Percentiles rank a stretch among this genome's conserved stretches.
Evolutionary conservation across 805 yeast genomes (phyloP).

Genomic region (Saccharomyces paradoxus): DNA sequence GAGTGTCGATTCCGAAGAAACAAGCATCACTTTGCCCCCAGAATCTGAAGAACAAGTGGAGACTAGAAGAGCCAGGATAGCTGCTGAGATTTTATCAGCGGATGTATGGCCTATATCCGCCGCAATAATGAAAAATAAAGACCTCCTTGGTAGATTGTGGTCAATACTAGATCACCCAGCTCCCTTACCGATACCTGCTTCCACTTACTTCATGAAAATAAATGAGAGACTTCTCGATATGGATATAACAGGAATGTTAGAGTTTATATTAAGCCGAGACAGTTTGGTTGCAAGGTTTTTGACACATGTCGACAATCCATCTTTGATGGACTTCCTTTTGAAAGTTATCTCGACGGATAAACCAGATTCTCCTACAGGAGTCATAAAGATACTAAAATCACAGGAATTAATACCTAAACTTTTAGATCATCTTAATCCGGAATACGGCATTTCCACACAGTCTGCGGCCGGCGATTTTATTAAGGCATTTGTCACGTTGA

Average conservation of each 20-base stretch:
- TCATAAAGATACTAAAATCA: slow-evolving; percentile 62
- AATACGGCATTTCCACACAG: slow-evolving; percentile 61
- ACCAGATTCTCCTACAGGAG: slow-evolving; percentile 80
- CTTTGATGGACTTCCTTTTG: slow-evolving; percentile 84
- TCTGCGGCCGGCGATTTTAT: slow-evolving; percentile 91
- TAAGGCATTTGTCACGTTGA: slow-evolving; percentile 85
- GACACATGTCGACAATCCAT: slow-evolving; percentile 83
- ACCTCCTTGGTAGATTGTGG: slow-evolving; percentile 68
- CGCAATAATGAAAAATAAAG: slow-evolving; percentile 69
- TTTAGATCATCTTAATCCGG: slow-evolving; percentile 54
- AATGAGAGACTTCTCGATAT: slow-evolving; percentile 84
- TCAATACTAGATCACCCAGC: slow-evolving; percentile 57
- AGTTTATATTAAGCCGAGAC: slow-evolving; percentile 58
- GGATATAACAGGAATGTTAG: slow-evolving; percentile 70
- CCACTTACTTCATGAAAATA: slow-evolving; percentile 84
- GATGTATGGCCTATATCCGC: slow-evolving; percentile 93
- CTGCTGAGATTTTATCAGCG: slow-evolving; percentile 81
- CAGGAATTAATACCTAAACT: slow-evolving; percentile 70
- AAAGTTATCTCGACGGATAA: slow-evolving; percentile 89
- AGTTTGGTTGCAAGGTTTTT: slow-evolving; percentile 70
- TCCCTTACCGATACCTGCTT: slow-evolving; percentile 64
- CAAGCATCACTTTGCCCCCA: slow-evolving; percentile 28
- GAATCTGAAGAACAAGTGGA: slow-evolving; percentile 35
- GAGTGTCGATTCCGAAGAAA: slow-evolving; percentile 24
- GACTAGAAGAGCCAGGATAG: slow-evolving; percentile 49